Percentiles rank a stretch among this genome's conserved stretches.
These are phyloP conservation scores for Chalciporus sphaerocephalus DNA, from an alignment of 768 basidiomycete species.

Conservation along the genomic window DNA sequence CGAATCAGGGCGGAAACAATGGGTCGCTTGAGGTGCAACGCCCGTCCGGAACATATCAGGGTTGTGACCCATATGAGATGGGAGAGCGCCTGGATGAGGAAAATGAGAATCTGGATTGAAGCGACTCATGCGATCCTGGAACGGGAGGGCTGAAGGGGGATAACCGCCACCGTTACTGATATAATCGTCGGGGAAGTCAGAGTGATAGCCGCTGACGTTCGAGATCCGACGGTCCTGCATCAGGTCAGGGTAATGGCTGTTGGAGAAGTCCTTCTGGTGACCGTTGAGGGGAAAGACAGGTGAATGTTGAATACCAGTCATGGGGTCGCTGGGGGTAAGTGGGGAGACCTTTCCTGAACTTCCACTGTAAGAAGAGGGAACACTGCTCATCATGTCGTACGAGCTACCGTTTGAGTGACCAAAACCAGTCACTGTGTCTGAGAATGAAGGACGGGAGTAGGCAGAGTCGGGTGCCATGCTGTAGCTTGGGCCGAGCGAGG, in stretches of 20 bases:
- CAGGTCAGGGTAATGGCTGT: slow-evolving; percentile 53
- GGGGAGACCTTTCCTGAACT: slow-evolving; percentile 75
- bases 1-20: slow-evolving; percentile 51
- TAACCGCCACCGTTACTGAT: slow-evolving; percentile 46
- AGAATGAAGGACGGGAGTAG: slow-evolving; percentile 57
- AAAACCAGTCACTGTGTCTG: slow-evolving; percentile 58
- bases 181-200: slow-evolving; percentile 66
- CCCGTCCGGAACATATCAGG: slow-evolving; percentile 57
- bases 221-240: slow-evolving; percentile 57
- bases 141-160: slow-evolving; percentile 48
- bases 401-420: slow-evolving; percentile 46
- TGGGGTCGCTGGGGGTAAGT: slow-evolving; percentile 63
- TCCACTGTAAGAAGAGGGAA: slow-evolving; percentile 53
- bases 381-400: slow-evolving; percentile 62
- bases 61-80: slow-evolving; percentile 48
- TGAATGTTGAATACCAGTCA: slow-evolving; percentile 52
- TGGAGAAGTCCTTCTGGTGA: slow-evolving; percentile 53
- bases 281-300: slow-evolving; percentile 44
- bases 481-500: slow-evolving; percentile 58
- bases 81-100: slow-evolving; percentile 40
- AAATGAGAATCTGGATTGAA: slow-evolving; percentile 55
- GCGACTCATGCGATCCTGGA: slow-evolving; percentile 53
- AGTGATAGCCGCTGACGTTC: slow-evolving; percentile 43
- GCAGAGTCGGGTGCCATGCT: slow-evolving; percentile 51
- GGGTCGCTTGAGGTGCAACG: slow-evolving; percentile 69